A percentile compares a stretch with the other conserved stretches of the same genome.
Evolutionary conservation across 2,329 filamentous ascomycete genomes (phyloP).

Genomic region (Stylonectria norvegica): DNA sequence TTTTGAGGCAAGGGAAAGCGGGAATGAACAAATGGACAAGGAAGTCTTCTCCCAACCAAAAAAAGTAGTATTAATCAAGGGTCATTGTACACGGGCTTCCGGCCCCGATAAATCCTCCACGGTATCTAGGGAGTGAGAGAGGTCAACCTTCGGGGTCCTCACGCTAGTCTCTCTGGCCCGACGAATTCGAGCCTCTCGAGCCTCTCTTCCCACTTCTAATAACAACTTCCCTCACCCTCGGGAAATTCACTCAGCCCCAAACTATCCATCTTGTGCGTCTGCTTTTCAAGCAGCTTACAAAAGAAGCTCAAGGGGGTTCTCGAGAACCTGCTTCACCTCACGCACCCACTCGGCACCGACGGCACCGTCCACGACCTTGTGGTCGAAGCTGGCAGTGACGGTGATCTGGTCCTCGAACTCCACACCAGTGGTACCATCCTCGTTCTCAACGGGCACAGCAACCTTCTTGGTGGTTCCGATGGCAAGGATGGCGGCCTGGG

Average conservation of each 20-base stretch:
- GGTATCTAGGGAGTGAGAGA: constrained; percentile 11
- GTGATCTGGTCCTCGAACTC: constrained; percentile 98
- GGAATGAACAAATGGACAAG: constrained; percentile 20
- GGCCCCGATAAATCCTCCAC: constrained; percentile 27
- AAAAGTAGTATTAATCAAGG: constrained; percentile 39
- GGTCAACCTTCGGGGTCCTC: constrained; percentile 13
- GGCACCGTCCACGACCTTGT: constrained; percentile 96
- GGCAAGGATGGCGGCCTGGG: constrained; percentile 91
- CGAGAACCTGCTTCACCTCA: constrained; percentile 94
- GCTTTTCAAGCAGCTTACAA: constrained; percentile 59
- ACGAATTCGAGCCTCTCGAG: constrained; percentile 12
- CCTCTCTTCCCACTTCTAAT: constrained; percentile 18
- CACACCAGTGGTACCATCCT: constrained; percentile 70
- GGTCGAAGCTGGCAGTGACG: constrained; percentile 94
- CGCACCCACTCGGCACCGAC: constrained; percentile 95
- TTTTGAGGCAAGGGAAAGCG: constrained; percentile 4
- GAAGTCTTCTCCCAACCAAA: constrained; percentile 25
- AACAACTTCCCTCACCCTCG: constrained; percentile 18
- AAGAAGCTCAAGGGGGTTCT: constrained; percentile 94
- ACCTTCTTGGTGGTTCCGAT: constrained; percentile 97
- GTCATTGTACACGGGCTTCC: constrained; percentile 41
- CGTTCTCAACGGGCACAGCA: constrained; percentile 77
- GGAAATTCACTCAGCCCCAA: constrained; percentile 4
- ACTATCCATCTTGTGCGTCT: constrained; percentile 3
- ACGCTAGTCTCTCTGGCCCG: constrained; percentile 6